These are phyloP conservation scores for Backusella mclennaniae DNA, from an alignment of 192 early-diverging fungal genomes.

Conservation along the genomic window DNA sequence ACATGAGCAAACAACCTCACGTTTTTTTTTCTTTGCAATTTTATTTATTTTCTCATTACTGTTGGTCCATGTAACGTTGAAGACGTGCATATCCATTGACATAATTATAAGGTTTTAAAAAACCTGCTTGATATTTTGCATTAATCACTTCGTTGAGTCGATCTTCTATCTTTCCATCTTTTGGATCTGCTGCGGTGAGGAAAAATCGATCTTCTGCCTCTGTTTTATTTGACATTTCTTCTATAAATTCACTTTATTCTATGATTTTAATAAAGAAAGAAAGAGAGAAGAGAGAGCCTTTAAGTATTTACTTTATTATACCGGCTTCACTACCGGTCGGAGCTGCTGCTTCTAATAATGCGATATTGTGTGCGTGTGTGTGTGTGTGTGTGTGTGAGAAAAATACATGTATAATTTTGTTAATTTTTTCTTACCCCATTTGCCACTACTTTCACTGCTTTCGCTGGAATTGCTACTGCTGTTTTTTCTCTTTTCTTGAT, in stretches of 20 bases:
- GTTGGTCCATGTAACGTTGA: constrained; percentile 86
- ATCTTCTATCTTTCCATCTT: constrained; percentile 86
- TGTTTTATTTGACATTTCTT: constrained; percentile 6
- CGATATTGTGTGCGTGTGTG: neutral
- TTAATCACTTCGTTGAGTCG: constrained; percentile 89
- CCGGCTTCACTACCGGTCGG: neutral
- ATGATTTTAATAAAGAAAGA: neutral
- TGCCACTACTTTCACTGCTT: neutral
- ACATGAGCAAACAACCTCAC: neutral
- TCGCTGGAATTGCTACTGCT: constrained; percentile 7
- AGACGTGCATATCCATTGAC: constrained; percentile 87
- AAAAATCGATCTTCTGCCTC: constrained; percentile 71
- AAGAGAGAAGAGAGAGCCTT: neutral
- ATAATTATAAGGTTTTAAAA: constrained; percentile 96
- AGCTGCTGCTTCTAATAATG: neutral
- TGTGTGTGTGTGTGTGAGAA: neutral
- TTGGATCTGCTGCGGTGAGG: constrained; percentile 90
- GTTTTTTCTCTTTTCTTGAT: neutral
- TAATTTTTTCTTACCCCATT: neutral
- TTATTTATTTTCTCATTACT: constrained; percentile 51
- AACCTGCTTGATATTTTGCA: constrained; percentile 95
- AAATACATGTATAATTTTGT: neutral
- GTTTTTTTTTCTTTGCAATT: neutral
- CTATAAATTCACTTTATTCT: constrained; percentile 5
- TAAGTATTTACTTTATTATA: constrained; percentile 6